phyloP scores from a whole-genome alignment of 2,329 filamentous ascomycete genomes.

The Chalara sp. region DNA sequence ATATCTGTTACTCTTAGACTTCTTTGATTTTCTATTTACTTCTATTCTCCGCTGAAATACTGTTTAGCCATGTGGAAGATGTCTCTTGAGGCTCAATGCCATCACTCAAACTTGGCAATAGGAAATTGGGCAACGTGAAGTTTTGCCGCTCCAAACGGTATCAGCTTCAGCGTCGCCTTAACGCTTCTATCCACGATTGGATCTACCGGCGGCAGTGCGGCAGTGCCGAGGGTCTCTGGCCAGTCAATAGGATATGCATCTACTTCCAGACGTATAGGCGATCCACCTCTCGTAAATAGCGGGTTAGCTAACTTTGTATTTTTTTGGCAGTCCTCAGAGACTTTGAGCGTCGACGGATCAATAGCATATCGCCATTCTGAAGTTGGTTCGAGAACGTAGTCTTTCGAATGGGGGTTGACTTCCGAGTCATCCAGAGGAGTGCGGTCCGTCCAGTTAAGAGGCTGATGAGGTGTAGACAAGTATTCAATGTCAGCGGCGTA shows the following conservation, averaged over 20 bases:
- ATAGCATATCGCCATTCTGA: slow-evolving; percentile 25
- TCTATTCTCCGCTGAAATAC: too few relatives aligned
- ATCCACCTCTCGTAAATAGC: slow-evolving; percentile 26
- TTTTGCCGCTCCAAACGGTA: slow-evolving; percentile 40
- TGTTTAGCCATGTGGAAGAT: too few relatives aligned
- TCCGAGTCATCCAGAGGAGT: slow-evolving; percentile 14
- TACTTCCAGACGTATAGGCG: slow-evolving; percentile 31
- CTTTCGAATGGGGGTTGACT: slow-evolving; percentile 9
- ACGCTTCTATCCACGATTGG: slow-evolving; percentile 23
- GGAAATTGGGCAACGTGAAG: slow-evolving; percentile 40
- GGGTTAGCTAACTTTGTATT: slow-evolving; percentile 17
- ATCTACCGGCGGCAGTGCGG: slow-evolving; percentile 28
- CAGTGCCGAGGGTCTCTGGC: slow-evolving; percentile 28
- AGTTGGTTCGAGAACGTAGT: slow-evolving; percentile 30
- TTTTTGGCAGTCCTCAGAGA: slow-evolving; percentile 18
- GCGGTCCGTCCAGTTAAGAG: slow-evolving; percentile 21
- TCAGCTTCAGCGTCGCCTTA: slow-evolving; percentile 29
- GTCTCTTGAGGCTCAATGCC: too few relatives aligned
- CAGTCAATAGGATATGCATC: slow-evolving; percentile 34
- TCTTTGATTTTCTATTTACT: too few relatives aligned
- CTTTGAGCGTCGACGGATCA: slow-evolving; percentile 28
- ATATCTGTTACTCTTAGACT: too few relatives aligned
- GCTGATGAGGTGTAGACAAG: slow-evolving; percentile 16
- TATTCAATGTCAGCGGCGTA: slow-evolving; percentile 35
- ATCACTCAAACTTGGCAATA: background rate